Percentiles rank a stretch among this genome's conserved stretches.
phyloP scores from a whole-genome alignment of 495 filamentous ascomycete genomes.

The Podospora fimiseda region DNA sequence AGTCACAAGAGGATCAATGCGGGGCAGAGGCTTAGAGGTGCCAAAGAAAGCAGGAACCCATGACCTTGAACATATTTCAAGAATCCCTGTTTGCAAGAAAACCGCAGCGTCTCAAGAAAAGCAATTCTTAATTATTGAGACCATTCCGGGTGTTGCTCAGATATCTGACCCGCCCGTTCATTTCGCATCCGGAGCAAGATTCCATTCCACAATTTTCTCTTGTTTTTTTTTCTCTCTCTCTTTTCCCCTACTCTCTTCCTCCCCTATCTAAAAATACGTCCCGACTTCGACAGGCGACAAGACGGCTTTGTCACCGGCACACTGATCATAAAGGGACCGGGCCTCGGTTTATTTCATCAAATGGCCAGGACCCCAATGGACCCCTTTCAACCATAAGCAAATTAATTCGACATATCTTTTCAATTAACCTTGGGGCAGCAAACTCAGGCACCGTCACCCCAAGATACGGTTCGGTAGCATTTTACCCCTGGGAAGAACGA shows the following conservation, averaged over 20 bases:
- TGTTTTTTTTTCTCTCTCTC: constrained; percentile 3
- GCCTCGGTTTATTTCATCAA: background rate
- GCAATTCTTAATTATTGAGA: background rate
- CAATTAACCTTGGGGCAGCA: too few relatives aligned
- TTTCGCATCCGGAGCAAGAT: constrained; percentile 3
- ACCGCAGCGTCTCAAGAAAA: background rate
- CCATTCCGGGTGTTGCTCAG: background rate
- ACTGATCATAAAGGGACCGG: background rate
- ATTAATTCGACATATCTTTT: constrained; percentile 1
- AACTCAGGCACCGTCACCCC: background rate
- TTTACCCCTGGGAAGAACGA: background rate
- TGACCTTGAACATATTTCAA: too few relatives aligned
- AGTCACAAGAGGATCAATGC: too few relatives aligned
- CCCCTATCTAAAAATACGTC: too few relatives aligned
- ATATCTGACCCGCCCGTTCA: constrained; percentile 4
- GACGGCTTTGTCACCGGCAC: background rate
- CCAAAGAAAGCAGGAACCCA: too few relatives aligned
- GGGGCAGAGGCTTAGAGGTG: too few relatives aligned
- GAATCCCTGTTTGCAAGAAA: too few relatives aligned
- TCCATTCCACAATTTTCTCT: background rate
- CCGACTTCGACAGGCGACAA: too few relatives aligned
- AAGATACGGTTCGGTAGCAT: background rate
- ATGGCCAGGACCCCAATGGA: background rate
- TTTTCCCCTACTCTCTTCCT: too few relatives aligned
- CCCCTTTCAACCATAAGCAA: constrained; percentile 1